Percentiles rank a stretch among this genome's conserved stretches.
Evolutionary conservation across 805 yeast genomes (phyloP).

Genomic region (Barnettozyma populi): DNA sequence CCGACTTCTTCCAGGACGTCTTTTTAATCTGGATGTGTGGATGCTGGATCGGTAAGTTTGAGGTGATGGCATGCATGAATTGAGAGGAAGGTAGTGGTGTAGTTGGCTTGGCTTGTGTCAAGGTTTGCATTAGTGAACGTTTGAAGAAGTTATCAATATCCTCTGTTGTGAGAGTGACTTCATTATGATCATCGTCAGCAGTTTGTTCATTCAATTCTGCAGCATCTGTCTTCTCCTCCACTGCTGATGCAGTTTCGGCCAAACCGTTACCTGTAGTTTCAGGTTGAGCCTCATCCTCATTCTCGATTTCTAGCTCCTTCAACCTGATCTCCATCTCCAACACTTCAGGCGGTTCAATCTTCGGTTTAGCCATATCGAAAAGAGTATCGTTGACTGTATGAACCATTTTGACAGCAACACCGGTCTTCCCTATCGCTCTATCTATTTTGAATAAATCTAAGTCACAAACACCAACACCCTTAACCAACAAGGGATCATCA

Average conservation of each 20-base stretch:
- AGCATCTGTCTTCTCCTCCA: slow-evolving; percentile 10
- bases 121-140: slow-evolving; percentile 64
- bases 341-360: slow-evolving; percentile 38
- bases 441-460: slow-evolving; percentile 40
- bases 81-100: slow-evolving; percentile 69
- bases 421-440: slow-evolving; percentile 56
- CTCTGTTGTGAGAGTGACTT: slow-evolving; percentile 39
- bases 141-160: slow-evolving; percentile 74
- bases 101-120: slow-evolving; percentile 49
- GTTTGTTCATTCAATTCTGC: slow-evolving; percentile 4
- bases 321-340: slow-evolving; percentile 25
- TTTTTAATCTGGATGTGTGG: slow-evolving; percentile 58
- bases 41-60: slow-evolving; percentile 69
- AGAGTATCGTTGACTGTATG: slow-evolving; percentile 68
- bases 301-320: slow-evolving; percentile 14
- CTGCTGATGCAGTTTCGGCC: neutral
- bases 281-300: slow-evolving; percentile 6
- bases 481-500: slow-evolving; percentile 52
- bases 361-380: slow-evolving; percentile 41
- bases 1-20: slow-evolving; percentile 85
- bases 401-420: slow-evolving; percentile 72
- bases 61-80: slow-evolving; percentile 64
- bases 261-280: neutral
- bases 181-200: slow-evolving; percentile 8
- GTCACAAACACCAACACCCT: slow-evolving; percentile 66